Conservation (phyloP, 2,329 filamentous ascomycete genomes). For the Hymenotorrendiella dingleyae region DNA sequence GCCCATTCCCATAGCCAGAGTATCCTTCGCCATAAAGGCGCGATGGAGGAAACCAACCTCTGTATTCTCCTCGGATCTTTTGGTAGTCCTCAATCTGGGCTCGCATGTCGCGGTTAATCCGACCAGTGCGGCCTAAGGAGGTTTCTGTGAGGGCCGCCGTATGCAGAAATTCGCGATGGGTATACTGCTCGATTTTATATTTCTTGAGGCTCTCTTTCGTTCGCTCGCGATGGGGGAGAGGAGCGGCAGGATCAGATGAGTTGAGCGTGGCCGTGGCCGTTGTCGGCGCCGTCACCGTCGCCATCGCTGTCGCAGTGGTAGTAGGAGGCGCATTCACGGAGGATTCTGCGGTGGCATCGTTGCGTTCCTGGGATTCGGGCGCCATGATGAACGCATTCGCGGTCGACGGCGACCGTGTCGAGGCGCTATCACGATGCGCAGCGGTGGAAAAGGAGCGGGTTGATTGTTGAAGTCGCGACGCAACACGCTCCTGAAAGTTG, state of each 20-base stretch:
- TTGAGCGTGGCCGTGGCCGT: conserved; percentile 15
- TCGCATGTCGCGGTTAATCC: conserved; percentile 59
- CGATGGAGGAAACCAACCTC: conserved; percentile 49
- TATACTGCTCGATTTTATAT: conserved; percentile 56
- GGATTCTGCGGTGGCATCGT: neutral
- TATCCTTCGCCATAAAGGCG: conserved; percentile 70
- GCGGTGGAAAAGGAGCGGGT: neutral
- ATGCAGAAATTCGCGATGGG: conserved; percentile 56
- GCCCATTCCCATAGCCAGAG: conserved; percentile 80
- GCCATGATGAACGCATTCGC: conserved; percentile 31
- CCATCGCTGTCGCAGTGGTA: conserved; percentile 20
- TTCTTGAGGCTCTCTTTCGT: conserved; percentile 34
- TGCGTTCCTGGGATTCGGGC: conserved; percentile 17
- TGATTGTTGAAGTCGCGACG: neutral
- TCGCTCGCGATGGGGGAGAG: conserved; percentile 26
- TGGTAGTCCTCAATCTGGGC: conserved; percentile 67
- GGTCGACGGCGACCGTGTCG: conserved; percentile 16
- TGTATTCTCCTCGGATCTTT: conserved; percentile 48
- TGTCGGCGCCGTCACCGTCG: conserved; percentile 13
- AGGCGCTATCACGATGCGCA: conserved; percentile 1
- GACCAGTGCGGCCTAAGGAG: conserved; percentile 44
- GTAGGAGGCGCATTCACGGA: conserved; percentile 8
- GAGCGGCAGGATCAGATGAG: too few species aligned
- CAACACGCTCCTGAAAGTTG: neutral
- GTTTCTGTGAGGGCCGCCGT: conserved; percentile 46